Base-by-base conservation (phyloP, 2,329 filamentous ascomycete species). In the Saccharata proteae region DNA sequence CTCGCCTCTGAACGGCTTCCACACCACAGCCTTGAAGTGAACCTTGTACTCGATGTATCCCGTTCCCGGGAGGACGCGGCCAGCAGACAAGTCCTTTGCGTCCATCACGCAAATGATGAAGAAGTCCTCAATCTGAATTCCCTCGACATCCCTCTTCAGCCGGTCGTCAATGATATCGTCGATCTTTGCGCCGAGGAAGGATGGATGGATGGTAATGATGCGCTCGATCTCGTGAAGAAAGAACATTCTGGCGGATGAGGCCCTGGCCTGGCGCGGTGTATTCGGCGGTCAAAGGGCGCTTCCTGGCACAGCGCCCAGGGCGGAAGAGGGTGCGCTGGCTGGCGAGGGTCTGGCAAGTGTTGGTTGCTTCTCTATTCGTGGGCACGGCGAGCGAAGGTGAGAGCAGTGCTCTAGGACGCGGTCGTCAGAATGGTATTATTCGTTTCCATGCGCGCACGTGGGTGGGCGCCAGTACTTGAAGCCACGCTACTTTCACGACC, bases 91-190 rank as follows among this genome's bases (percentile, higher is more conserved):
- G 45, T 94, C 82, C 48, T 92, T 86, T 29, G 86, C 82, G 57
- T 94, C 86, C 74, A 98, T 88, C 49, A 98, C 92, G 51, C 85
- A 90, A 47, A 98, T 90, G 52, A 98, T 92, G 59, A 90, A 96
- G 66, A 93, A 94, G 54, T 83, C 84, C 36, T 90, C 90, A 3
- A 85, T 90, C 58, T 86, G 94, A 24, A 82, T 88, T 15, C 90
- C 90, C 61, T 98, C 90, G 39, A 94, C 84, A 53, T 96, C 88
- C 51, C 82, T 79, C 42, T 93, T 71, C 16, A 98, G 74, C 58
- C 88, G 85, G 45, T 80, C 79, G 30, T 81, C 88, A 23, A 98
- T 81, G 47, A 93, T 77, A 45, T 92, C 80, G 47, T 88, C 79
- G 67, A 94, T 92, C 53, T 90, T 84, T 40, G 83, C 79, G 36